Evolutionary conservation across 73 alveolate species (phyloP).

Genomic region (Blepharisma japonicum): DNA sequence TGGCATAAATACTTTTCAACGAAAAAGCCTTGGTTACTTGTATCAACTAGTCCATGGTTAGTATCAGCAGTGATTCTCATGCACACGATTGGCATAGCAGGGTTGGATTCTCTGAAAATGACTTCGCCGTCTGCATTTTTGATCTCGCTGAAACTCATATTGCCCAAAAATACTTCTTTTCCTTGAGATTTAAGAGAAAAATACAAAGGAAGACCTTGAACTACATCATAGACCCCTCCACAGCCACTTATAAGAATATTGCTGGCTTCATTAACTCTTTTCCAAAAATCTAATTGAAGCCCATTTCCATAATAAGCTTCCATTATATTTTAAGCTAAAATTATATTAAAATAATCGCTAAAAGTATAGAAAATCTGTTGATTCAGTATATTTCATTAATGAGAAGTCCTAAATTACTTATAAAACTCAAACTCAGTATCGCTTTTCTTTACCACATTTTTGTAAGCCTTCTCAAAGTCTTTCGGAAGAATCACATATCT

Average conservation of each 20-base stretch:
- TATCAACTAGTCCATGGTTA: not conserved
- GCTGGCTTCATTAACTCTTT: not conserved
- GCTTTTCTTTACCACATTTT: constrained; percentile 91
- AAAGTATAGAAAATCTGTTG: no score
- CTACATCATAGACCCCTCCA: constrained; percentile 15
- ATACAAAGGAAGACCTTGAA: constrained; percentile 23
- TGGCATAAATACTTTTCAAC: constrained; percentile 15
- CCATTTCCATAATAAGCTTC: no score
- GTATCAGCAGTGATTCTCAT: constrained; percentile 6
- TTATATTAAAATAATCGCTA: no score
- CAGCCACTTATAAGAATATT: constrained; percentile 19
- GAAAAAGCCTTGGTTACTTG: not conserved
- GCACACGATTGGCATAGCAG: not conserved
- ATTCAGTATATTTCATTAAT: no score
- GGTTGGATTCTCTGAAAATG: not conserved
- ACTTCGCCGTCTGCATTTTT: constrained; percentile 12
- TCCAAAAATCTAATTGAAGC: not conserved
- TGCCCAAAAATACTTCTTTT: not conserved
- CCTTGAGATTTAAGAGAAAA: constrained; percentile 7
- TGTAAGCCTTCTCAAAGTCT: constrained; percentile 97
- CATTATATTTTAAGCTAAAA: no score
- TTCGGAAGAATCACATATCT: constrained; percentile 92
- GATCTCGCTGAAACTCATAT: not conserved
- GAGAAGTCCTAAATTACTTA: constrained; percentile 34
- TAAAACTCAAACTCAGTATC: constrained; percentile 71